A percentile compares a stretch with the other conserved stretches of the same genome.
phyloP scores from a whole-genome alignment of 768 basidiomycete genomes.

The Termitomyces sp. region DNA sequence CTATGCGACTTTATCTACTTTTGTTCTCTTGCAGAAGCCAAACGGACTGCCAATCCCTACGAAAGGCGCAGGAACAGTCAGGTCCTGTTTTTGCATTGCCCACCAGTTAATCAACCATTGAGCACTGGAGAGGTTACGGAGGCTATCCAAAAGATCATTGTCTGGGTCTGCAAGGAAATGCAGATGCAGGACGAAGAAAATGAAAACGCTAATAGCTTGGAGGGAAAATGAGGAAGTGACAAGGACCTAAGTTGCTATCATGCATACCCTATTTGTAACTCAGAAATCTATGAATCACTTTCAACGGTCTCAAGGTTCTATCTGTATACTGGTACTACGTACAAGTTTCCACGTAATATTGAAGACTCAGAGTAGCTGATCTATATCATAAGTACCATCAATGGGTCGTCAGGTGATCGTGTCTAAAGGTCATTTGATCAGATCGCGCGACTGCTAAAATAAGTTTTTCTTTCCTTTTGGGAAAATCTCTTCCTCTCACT shows the following conservation, averaged over 20 bases:
- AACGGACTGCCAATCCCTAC: constrained; percentile 39
- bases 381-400: not conserved
- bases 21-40: constrained; percentile 67
- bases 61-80: constrained; percentile 39
- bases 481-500: not conserved
- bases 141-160: constrained; percentile 54
- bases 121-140: constrained; percentile 64
- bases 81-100: constrained; percentile 70
- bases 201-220: constrained; percentile 14
- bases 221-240: constrained; percentile 7
- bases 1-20: constrained; percentile 76
- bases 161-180: constrained; percentile 50
- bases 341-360: not conserved
- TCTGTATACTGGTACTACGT: too few species aligned
- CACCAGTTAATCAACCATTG: constrained; percentile 61
- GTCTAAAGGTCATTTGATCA: constrained; percentile 7
- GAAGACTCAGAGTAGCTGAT: not conserved
- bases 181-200: constrained; percentile 28
- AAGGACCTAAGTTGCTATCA: not conserved
- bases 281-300: not conserved
- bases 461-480: not conserved
- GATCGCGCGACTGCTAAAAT: constrained; percentile 15
- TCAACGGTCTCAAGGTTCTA: not conserved
- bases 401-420: not conserved
- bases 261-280: not conserved